phyloP scores from a whole-genome alignment of 345 rosid species.

The Punica granatum region DNA sequence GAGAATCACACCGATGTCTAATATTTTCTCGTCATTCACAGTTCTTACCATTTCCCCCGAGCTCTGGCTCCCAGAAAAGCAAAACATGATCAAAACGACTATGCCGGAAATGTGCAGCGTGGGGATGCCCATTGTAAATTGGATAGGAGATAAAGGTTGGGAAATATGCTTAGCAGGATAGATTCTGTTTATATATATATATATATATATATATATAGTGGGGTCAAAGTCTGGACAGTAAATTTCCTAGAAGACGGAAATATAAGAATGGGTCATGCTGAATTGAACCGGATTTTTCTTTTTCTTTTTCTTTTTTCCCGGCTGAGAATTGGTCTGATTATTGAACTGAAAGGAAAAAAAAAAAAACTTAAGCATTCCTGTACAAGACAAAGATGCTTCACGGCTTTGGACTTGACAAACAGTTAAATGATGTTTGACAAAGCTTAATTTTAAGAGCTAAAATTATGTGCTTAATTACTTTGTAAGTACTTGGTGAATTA shows the following conservation, averaged over 20 bases:
- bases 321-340: not conserved
- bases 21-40: not conserved
- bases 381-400: not conserved
- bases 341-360: not conserved
- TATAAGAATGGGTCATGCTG: too few species aligned
- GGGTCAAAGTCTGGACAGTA: not conserved
- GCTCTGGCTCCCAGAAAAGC: not conserved
- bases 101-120: not conserved
- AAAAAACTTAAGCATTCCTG: not conserved
- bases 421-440: too few species aligned
- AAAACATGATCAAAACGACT: not conserved
- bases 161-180: not conserved
- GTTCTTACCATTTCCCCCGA: not conserved
- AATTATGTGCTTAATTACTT: too few species aligned
- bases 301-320: too few species aligned
- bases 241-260: not conserved
- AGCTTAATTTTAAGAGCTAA: too few species aligned
- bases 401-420: too few species aligned
- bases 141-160: not conserved
- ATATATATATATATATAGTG: not conserved
- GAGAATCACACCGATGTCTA: constrained; percentile 37
- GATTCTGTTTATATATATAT: not conserved
- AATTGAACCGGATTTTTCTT: too few species aligned
- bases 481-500: too few species aligned
- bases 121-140: not conserved